Base-by-base conservation (phyloP, 345 rosid species). In the Triadica sebifera region DNA sequence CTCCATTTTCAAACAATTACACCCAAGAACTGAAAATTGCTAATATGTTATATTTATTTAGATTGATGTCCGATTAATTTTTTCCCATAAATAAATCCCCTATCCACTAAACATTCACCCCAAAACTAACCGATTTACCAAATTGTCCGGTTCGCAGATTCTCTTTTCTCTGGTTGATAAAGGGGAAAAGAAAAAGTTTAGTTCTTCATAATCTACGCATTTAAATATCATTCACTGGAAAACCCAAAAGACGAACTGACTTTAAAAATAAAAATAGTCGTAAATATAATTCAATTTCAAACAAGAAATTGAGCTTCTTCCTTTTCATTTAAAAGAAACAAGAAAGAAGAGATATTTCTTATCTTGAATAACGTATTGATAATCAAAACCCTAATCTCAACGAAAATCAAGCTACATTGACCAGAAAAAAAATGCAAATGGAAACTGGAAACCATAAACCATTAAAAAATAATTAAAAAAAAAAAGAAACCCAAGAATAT, bases 321-420 rank as follows among this genome's bases (percentile, higher is more conserved):
- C n/a, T 13, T 19, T 17, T 67, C 37, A 25, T 25, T 25, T 38
- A 16, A 19, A 34, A 17, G 11, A 20, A 55, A 24, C 13, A 34
- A 51, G 34, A 34, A 51, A 29, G 17, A 47, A 5, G 38, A 38
- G 62, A 79, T 57, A 39, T 76, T 67, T 73, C 12, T 7, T 58
- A 66, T 61, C 67, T 71, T 9, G 34, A 55, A 53, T 51, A 12
- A 16, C 16, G 17, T 0, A 74, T 11, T 47, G 20, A 51, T 50
- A 71, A 74, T 13, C 39, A 58, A 81, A 79, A 79, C 75, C 80
- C 83, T 72, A 74, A 69, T 45, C 51, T 12, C 25, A 19, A 4
- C 12, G 5, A 62, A 74, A 82, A 59, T 47, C 56, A 45, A 76
- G 62, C 70, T 74, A 45, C 84, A 85, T 80, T 80, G 84, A 85